A percentile compares a stretch with the other conserved stretches of the same genome.
These are phyloP conservation scores for Dentipellis fragilis DNA, from an alignment of 768 basidiomycete species.

Conservation along the genomic window DNA sequence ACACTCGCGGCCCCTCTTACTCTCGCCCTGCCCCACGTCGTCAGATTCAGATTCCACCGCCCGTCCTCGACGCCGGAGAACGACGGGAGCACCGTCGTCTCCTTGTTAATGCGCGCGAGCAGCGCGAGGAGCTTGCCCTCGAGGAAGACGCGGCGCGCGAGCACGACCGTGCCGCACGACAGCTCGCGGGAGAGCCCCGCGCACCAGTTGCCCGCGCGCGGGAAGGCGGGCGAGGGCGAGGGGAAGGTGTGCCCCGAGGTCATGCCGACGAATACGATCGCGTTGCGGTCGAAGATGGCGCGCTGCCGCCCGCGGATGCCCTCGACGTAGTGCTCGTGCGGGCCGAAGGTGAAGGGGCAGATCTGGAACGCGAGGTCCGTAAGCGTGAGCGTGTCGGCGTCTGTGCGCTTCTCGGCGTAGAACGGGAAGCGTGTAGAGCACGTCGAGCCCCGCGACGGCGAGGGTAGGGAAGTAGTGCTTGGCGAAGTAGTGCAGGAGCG, in stretches of 20 bases:
- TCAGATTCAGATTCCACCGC: conserved; percentile 13
- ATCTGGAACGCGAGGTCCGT: not conserved
- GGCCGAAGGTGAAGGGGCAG: not conserved
- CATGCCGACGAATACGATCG: not conserved
- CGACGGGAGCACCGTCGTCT: conserved; percentile 19
- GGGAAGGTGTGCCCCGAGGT: not conserved
- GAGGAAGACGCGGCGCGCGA: conserved; percentile 19
- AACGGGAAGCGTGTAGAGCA: conserved; percentile 11
- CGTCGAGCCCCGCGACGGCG: conserved; percentile 15
- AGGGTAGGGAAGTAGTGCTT: conserved; percentile 19
- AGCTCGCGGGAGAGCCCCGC: conserved; percentile 10
- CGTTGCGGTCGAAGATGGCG: not conserved
- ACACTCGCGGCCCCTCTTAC: not conserved
- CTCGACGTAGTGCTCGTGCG: not conserved
- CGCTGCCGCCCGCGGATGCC: not conserved
- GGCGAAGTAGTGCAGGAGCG: conserved; percentile 14
- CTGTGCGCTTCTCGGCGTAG: not conserved
- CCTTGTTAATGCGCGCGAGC: conserved; percentile 17
- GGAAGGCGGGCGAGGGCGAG: not conserved
- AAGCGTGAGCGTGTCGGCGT: not conserved
- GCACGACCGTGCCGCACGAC: conserved; percentile 19
- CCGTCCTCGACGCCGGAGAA: conserved; percentile 15
- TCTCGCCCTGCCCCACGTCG: conserved; percentile 15
- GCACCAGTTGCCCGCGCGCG: conserved; percentile 1
- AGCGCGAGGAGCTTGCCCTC: conserved; percentile 17